These are phyloP conservation scores for Plasmodium coatneyi DNA, from an alignment of 169 alveolate species.

Conservation along the genomic window DNA sequence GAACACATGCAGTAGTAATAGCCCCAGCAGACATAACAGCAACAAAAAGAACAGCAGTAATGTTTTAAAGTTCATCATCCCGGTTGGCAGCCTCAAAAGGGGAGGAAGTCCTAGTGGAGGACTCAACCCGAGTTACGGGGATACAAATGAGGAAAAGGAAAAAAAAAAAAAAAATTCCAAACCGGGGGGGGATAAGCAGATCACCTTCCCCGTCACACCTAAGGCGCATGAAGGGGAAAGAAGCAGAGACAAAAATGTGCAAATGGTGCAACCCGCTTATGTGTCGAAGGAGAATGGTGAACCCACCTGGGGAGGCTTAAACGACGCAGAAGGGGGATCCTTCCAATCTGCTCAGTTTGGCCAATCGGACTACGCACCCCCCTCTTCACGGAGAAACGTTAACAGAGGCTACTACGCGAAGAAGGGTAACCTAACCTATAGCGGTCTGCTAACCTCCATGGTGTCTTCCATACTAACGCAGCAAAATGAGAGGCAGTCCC, in stretches of 20 bases:
- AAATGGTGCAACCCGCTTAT: neutral
- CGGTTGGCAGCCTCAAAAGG: neutral
- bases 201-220: neutral
- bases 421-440: conserved; percentile 36
- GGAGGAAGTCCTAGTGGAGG: neutral
- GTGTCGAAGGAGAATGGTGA: neutral
- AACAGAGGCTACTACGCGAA: conserved; percentile 7
- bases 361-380: neutral
- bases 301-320: neutral
- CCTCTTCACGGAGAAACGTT: neutral
- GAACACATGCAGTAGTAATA: neutral
- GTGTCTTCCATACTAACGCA: conserved; percentile 68
- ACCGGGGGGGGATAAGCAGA: neutral
- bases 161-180: neutral
- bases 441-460: conserved; percentile 72
- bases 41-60: neutral
- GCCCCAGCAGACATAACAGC: neutral
- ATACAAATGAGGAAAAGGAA: neutral
- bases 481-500: conserved; percentile 47
- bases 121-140: neutral
- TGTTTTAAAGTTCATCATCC: neutral
- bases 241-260: neutral
- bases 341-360: neutral
- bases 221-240: neutral
- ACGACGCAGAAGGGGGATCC: neutral